Percentiles rank a stretch among this genome's conserved stretches.
These are phyloP conservation scores for Akanthomyces muscarius DNA, from an alignment of 2,329 filamentous ascomycete genomes.

Conservation along the genomic window DNA sequence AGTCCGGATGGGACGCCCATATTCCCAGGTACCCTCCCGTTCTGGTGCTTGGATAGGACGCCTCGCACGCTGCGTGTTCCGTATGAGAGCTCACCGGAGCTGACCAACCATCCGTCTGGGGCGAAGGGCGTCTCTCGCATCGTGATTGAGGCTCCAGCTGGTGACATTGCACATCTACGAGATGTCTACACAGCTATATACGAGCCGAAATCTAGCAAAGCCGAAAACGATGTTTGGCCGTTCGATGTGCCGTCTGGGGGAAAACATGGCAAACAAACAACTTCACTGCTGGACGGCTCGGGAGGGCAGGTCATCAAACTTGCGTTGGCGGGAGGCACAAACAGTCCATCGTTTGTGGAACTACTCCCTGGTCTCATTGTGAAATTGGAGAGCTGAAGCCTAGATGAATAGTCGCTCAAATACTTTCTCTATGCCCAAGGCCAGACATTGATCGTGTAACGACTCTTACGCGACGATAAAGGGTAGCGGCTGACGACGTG, in stretches of 20 bases:
- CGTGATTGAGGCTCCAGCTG: constrained; percentile 31
- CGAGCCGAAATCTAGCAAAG: not conserved
- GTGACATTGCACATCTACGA: constrained; percentile 21
- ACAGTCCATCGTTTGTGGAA: constrained; percentile 21
- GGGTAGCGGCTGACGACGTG: not conserved
- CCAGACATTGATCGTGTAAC: too few species aligned
- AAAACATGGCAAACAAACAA: constrained; percentile 14
- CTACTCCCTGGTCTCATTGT: constrained; percentile 21
- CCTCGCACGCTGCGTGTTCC: constrained; percentile 53
- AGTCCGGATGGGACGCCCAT: constrained; percentile 24
- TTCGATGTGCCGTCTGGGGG: constrained; percentile 20
- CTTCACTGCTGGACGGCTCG: not conserved
- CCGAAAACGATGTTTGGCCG: constrained; percentile 6
- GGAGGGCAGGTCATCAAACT: constrained; percentile 17
- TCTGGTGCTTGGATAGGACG: constrained; percentile 64
- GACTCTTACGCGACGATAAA: not conserved
- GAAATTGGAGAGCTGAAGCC: constrained; percentile 17
- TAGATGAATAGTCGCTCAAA: not conserved
- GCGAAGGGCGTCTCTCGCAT: constrained; percentile 48
- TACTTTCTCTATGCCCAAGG: too few species aligned
- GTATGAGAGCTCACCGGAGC: constrained; percentile 23
- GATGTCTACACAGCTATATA: constrained; percentile 30
- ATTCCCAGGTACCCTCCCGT: constrained; percentile 52
- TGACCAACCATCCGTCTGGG: constrained; percentile 45
- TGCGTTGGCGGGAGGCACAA: constrained; percentile 17